Evolutionary conservation across 2,329 filamentous ascomycete genomes (phyloP).

Genomic region (Xenosphaeropsis pyriputrescens): DNA sequence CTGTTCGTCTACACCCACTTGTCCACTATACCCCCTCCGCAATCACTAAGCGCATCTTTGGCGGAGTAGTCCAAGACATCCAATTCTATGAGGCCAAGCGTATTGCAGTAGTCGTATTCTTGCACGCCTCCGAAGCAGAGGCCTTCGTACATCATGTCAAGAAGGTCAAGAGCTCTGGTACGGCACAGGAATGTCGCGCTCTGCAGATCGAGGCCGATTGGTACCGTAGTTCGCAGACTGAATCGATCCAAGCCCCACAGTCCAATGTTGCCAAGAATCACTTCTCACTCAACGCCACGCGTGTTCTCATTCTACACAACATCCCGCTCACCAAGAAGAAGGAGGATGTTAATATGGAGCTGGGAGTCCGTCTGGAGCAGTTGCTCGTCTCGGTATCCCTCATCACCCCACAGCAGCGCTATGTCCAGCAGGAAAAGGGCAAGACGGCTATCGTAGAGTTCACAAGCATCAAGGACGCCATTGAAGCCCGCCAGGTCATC

Average conservation of each 20-base stretch:
- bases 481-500: not conserved
- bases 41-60: constrained; percentile 1
- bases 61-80: constrained; percentile 2
- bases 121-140: constrained; percentile 1
- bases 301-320: not conserved
- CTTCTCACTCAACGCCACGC: not conserved
- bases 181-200: constrained; percentile 1
- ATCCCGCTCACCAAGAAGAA: not conserved
- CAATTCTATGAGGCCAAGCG: constrained; percentile 1
- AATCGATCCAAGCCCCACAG: not conserved
- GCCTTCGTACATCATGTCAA: constrained; percentile 2
- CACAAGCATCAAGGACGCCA: not conserved
- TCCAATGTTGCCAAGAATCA: not conserved
- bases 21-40: constrained; percentile 1
- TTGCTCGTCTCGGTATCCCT: not conserved
- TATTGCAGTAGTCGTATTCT: constrained; percentile 2
- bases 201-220: constrained; percentile 3
- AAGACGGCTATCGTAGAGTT: constrained; percentile 1
- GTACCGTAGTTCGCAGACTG: not conserved
- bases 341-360: not conserved
- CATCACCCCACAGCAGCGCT: not conserved
- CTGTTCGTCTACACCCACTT: constrained; percentile 1
- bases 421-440: not conserved
- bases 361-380: not conserved
- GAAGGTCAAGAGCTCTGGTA: constrained; percentile 1